Conservation (phyloP, 2,329 filamentous ascomycete species). For the Trichoderma harzianum region DNA sequence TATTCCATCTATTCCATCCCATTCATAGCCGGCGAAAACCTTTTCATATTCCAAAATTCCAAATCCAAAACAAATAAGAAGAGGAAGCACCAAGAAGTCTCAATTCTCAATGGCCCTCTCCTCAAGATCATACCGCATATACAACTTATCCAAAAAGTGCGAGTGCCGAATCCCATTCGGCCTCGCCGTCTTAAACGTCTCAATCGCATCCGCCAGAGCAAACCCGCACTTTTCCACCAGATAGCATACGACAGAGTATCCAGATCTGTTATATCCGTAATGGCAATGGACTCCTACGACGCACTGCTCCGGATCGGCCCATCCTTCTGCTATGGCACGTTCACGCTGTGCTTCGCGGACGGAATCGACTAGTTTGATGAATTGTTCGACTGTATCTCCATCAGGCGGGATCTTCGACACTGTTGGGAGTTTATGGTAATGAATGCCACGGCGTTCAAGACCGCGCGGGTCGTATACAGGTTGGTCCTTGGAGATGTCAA, state of each 20-base stretch:
- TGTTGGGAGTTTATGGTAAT: constrained; percentile 84
- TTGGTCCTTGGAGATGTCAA: constrained; percentile 88
- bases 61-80: neutral
- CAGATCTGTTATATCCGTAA: constrained; percentile 92
- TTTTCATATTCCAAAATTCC: neutral
- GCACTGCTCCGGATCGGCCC: constrained; percentile 35
- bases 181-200: constrained; percentile 68
- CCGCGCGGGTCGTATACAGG: constrained; percentile 82
- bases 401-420: constrained; percentile 85
- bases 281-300: constrained; percentile 88
- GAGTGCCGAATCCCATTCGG: constrained; percentile 84
- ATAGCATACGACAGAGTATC: constrained; percentile 87
- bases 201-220: constrained; percentile 71
- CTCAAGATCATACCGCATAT: constrained; percentile 63
- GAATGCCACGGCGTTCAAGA: constrained; percentile 62
- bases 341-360: constrained; percentile 53
- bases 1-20: constrained; percentile 7
- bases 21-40: neutral
- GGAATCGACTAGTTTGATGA: constrained; percentile 56
- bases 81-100: neutral
- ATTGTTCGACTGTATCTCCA: constrained; percentile 49
- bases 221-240: constrained; percentile 78
- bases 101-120: neutral
- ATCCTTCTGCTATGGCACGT: constrained; percentile 37
- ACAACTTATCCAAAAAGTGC: constrained; percentile 82